These are phyloP conservation scores for Inonotus hispidus DNA, from an alignment of 1,284 basidiomycete genomes.

Conservation along the genomic window DNA sequence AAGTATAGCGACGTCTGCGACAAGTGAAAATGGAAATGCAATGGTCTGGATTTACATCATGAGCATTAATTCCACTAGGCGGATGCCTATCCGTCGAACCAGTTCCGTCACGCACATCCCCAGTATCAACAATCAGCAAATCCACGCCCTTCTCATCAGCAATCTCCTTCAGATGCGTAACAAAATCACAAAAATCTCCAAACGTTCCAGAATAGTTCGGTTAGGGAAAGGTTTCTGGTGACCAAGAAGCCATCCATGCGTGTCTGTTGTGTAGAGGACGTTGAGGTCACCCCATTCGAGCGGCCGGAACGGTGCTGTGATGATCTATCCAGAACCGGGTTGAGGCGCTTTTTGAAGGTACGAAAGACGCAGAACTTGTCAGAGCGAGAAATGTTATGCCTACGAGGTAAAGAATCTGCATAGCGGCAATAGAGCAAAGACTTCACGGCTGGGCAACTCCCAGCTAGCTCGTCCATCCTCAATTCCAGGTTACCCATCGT, in stretches of 20 bases:
- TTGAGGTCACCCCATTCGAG: constrained; percentile 78
- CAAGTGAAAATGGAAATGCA: neutral
- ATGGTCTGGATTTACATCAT: constrained; percentile 41
- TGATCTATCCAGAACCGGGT: constrained; percentile 39
- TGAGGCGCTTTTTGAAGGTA: constrained; percentile 10
- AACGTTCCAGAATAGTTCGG: constrained; percentile 69
- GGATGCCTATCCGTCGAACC: constrained; percentile 71
- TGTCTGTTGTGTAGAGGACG: constrained; percentile 77
- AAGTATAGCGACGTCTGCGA: neutral
- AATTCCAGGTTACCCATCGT: neutral
- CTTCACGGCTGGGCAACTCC: too few species aligned
- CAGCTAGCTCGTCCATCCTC: too few species aligned
- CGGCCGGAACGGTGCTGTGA: constrained; percentile 52
- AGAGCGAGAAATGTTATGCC: neutral
- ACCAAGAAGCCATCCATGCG: constrained; percentile 75
- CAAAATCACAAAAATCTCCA: constrained; percentile 79
- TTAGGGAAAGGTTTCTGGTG: constrained; percentile 68
- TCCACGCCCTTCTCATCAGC: constrained; percentile 62
- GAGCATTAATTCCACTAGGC: constrained; percentile 64
- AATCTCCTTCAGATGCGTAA: constrained; percentile 72
- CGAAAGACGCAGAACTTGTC: neutral
- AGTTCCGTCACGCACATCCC: constrained; percentile 80
- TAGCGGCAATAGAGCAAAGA: too few species aligned
- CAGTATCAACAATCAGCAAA: constrained; percentile 65
- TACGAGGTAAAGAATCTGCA: neutral